Evolutionary conservation across 225 moss, liverwort and hornwort species (phyloP).

Genomic region (Physcomitrellopsis africana): DNA sequence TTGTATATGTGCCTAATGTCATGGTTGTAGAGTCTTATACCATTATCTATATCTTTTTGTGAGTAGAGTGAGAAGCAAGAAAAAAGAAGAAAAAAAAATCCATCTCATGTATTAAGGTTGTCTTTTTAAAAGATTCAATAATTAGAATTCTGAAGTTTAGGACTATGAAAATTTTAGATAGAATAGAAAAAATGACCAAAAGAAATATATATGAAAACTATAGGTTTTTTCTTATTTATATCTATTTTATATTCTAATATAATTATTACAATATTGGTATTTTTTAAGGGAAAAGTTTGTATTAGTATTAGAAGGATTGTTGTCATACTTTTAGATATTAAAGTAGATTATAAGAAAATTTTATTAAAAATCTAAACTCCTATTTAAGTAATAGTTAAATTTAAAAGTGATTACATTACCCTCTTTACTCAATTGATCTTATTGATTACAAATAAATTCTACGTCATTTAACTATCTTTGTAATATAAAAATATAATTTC

Average conservation of each 20-base stretch:
- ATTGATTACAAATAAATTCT: conserved; percentile 29
- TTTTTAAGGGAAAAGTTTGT: conserved; percentile 76
- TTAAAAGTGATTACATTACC: conserved; percentile 63
- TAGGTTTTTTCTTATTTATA: conserved; percentile 91
- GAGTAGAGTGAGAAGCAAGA: conserved; percentile 87
- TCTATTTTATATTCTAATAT: conserved; percentile 89
- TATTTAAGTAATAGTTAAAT: conserved; percentile 79
- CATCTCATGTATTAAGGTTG: conserved; percentile 82
- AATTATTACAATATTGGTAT: conserved; percentile 84
- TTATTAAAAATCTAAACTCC: conserved; percentile 91
- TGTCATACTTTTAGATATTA: conserved; percentile 86
- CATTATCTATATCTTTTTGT: conserved; percentile 94
- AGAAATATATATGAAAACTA: conserved; percentile 85
- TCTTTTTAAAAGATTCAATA: conserved; percentile 98
- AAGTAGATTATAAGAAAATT: conserved; percentile 98
- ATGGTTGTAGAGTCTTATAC: conserved; percentile 98
- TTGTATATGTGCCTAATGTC: conserved; percentile 89
- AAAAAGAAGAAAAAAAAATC: conserved; percentile 71
- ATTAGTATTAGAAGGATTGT: conserved; percentile 95
- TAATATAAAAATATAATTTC: too few species aligned
- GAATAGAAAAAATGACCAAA: conserved; percentile 79
- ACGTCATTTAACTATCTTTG: too few species aligned
- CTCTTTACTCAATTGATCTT: conserved; percentile 53
- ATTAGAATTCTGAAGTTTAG: conserved; percentile 95
- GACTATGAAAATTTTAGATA: conserved; percentile 95